These are phyloP conservation scores for Globisporangium cylindrosporum DNA, from an alignment of 352 stramenopile genomes.

Conservation along the genomic window DNA sequence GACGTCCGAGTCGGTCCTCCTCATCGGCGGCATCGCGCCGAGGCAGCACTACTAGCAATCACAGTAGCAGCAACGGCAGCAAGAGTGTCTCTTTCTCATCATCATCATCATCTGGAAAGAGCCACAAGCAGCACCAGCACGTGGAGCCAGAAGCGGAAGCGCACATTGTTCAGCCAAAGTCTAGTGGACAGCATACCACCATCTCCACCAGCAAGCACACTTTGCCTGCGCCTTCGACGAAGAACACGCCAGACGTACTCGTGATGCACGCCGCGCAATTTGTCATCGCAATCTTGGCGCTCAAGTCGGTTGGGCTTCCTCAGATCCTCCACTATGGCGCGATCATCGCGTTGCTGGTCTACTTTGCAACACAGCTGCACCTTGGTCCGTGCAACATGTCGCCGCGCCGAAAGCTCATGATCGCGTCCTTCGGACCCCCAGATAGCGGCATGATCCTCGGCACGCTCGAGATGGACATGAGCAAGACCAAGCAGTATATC, in stretches of 20 bases:
- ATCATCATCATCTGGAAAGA: background rate
- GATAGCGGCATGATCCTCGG: constrained; percentile 70
- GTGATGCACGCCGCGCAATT: constrained; percentile 51
- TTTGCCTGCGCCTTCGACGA: background rate
- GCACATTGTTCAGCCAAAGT: background rate
- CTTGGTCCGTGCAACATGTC: constrained; percentile 60
- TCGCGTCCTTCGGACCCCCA: constrained; percentile 52
- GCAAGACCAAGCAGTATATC: constrained; percentile 59
- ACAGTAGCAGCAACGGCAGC: constrained; percentile 1
- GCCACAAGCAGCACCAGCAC: too few species aligned
- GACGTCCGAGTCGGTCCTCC: background rate
- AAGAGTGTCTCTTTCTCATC: constrained; percentile 10
- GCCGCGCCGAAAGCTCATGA: constrained; percentile 65
- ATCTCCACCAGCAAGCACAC: background rate
- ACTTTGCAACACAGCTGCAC: constrained; percentile 50
- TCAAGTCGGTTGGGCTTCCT: constrained; percentile 46
- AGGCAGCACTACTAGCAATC: background rate
- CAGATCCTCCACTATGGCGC: constrained; percentile 39
- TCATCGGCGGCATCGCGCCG: background rate
- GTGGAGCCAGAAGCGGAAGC: constrained; percentile 13
- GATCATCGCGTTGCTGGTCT: constrained; percentile 44
- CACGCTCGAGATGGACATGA: constrained; percentile 67
- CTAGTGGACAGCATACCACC: background rate
- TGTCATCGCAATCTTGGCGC: constrained; percentile 39
- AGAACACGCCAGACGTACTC: constrained; percentile 36